Base-by-base conservation (phyloP, 139 green algal species). In the Eudorina sp. region DNA sequence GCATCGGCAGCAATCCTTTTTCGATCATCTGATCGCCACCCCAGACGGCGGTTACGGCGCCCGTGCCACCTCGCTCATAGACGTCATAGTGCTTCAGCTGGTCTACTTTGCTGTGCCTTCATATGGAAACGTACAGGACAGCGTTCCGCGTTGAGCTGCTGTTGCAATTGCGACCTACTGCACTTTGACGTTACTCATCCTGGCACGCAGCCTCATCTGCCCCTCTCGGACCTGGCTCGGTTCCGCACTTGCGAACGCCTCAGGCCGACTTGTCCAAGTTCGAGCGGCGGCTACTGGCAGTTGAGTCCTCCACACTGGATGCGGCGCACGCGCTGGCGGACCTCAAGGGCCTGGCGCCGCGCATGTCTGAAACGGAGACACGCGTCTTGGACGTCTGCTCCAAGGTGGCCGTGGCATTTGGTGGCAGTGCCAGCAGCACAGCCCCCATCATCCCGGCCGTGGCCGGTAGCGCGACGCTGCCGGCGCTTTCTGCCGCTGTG, bases 291-390 rank as follows among this genome's bases (percentile, higher is more conserved):
- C 21, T 86, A 45, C 68, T 62, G 31, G 4, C 34, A 21, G 68
- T 80, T 21, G 82, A 88, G 46, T 55, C 40, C 4, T 46, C 9
- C 16, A 27, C 60, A 29, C 29, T 86, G 43, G 80, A 86, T 27
- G 41, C 60, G 29, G 80, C 80, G 13, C 80, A 86, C 80, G 43
- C 31, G 40, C 82, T 88, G 46, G 82, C 82, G 4, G 38, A 18
- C 4, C 64, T 88, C 29, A 53, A 53, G 66, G 46, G 46, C 23
- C 64, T 88, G 82, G 36, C 23, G 21, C 64, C 64, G 36, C 82
- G 82, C 46, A 46, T 88, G 6, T 46, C 82, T 4, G 82, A 88
- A 34, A 34, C 36, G 23, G 82, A 88, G 66, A 14, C 46, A 3
- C 82, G 82, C 25, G 31, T 79, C 14, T n/a, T 31, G 18, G 82